Percentiles rank a stretch among this genome's conserved stretches.
phyloP scores from a whole-genome alignment of 1,284 basidiomycete genomes.

The Trichosporon coremiiforme region DNA sequence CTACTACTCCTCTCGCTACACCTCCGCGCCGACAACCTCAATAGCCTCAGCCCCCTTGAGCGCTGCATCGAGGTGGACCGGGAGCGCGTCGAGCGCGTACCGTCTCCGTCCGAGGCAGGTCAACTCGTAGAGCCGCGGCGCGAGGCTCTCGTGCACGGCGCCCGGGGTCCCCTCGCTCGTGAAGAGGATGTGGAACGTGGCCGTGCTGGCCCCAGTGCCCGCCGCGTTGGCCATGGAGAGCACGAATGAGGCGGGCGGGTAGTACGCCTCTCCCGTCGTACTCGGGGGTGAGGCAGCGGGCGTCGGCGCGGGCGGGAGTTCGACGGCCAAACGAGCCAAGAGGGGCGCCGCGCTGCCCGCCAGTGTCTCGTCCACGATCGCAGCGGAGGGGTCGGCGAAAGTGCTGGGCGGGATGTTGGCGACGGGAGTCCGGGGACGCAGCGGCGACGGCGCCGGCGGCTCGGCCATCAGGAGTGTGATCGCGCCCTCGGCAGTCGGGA shows the following conservation, averaged over 20 bases:
- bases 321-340: slow-evolving; percentile 31
- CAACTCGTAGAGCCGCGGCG: slow-evolving; percentile 18
- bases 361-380: slow-evolving; percentile 45
- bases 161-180: slow-evolving; percentile 4
- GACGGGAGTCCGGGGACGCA: slow-evolving; percentile 25
- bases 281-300: neutral
- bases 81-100: slow-evolving; percentile 19
- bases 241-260: slow-evolving; percentile 40
- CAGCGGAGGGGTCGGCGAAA: slow-evolving; percentile 38
- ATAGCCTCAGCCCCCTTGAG: slow-evolving; percentile 4
- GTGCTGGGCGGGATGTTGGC: slow-evolving; percentile 37
- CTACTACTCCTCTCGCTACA: neutral
- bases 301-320: slow-evolving; percentile 8
- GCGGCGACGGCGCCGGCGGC: neutral
- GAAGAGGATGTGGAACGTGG: slow-evolving; percentile 36
- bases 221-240: slow-evolving; percentile 31
- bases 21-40: neutral
- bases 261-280: slow-evolving; percentile 28
- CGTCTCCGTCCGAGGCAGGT: slow-evolving; percentile 17
- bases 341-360: slow-evolving; percentile 26
- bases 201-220: slow-evolving; percentile 24
- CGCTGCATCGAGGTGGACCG: slow-evolving; percentile 21
- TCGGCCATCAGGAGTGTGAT: slow-evolving; percentile 36
- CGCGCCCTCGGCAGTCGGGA: slow-evolving; percentile 21
- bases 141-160: slow-evolving; percentile 10